Base-by-base conservation (phyloP, 176 grass and related monocot genomes). In the Eragrostis curvula region DNA sequence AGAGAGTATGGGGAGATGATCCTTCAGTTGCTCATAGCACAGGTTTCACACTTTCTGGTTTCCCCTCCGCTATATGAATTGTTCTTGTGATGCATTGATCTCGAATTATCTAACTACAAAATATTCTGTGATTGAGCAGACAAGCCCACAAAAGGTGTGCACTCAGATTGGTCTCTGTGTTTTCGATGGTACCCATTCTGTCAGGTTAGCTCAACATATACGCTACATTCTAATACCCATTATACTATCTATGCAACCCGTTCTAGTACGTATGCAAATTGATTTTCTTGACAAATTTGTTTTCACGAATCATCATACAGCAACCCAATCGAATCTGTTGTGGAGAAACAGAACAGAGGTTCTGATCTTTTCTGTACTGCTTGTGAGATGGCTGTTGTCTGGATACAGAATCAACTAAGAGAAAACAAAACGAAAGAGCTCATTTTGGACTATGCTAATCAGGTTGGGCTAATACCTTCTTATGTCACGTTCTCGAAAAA, bases 311-410 rank as follows among this genome's bases (percentile, higher is more conserved):
- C 32, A 85, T 25, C 52, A 66, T 85, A 79, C 86, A 97, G 96
- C 56, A 88, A 88, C 59, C 84, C 29, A 17, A 98, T 98, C 1
- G 78, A 95, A 81, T 88, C 88, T 73, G 90, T 95, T 52, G 75
- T 93, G 36, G 86, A 98, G 40, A 86, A 87, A 56, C 53, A 63
- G 68, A 92, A 89, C 13, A 12, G 59, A 18, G 81, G 73, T 41
- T 98, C 92, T 9, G 86, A 93, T 86, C 78, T 93, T 52, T 68
- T 93, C 32, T 98, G 96, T 66, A 87, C 88, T 58, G 90, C 92
- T 17, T 98, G 96, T 88, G 92, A 98, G 88, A 95, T 91, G 92
- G 75, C 92, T 52, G 96, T 95, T 77, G 68, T 98, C 36, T 98
- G 96, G 96, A 93, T 98, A 88, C 87, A 98, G 74, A 98, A 98